phyloP scores from a whole-genome alignment of 2,329 filamentous ascomycete genomes.

The Fusarium armeniacum region DNA sequence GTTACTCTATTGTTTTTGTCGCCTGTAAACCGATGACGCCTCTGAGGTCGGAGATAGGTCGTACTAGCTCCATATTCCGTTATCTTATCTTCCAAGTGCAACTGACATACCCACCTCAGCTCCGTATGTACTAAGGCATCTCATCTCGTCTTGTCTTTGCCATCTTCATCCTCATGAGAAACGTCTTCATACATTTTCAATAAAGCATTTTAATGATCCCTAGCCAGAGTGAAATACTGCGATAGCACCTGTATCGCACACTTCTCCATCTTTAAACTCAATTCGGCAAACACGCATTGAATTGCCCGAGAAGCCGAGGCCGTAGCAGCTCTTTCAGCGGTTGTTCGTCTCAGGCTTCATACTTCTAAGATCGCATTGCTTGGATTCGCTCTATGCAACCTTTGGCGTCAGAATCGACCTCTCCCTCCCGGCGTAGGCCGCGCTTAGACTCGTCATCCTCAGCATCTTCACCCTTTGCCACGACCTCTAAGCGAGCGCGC shows the following conservation, averaged over 20 bases:
- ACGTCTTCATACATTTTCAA: slow-evolving; percentile 9
- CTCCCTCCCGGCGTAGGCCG: slow-evolving; percentile 57
- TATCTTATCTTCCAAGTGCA: slow-evolving; percentile 49
- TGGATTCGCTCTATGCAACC: slow-evolving; percentile 53
- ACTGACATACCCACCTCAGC: slow-evolving; percentile 43
- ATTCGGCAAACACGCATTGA: slow-evolving; percentile 22
- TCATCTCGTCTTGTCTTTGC: slow-evolving; percentile 15
- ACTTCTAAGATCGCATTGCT: slow-evolving; percentile 5
- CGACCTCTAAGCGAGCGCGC: slow-evolving; percentile 53
- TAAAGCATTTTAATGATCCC: not conserved
- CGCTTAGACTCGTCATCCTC: slow-evolving; percentile 56
- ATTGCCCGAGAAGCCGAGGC: slow-evolving; percentile 46
- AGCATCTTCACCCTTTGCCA: slow-evolving; percentile 45
- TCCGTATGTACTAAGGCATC: slow-evolving; percentile 3
- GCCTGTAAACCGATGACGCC: slow-evolving; percentile 24
- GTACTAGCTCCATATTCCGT: slow-evolving; percentile 36
- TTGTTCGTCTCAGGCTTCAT: slow-evolving; percentile 49
- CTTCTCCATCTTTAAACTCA: not conserved
- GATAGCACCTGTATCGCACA: not conserved
- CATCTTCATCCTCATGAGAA: slow-evolving; percentile 8
- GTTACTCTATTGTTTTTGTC: slow-evolving; percentile 15
- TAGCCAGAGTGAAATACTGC: not conserved
- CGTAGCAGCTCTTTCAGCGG: slow-evolving; percentile 47
- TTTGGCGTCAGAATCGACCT: slow-evolving; percentile 49
- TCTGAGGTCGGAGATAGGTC: slow-evolving; percentile 24